These are phyloP conservation scores for Lentinula novae-zelandiae DNA, from an alignment of 1,284 basidiomycete genomes.

Conservation along the genomic window DNA sequence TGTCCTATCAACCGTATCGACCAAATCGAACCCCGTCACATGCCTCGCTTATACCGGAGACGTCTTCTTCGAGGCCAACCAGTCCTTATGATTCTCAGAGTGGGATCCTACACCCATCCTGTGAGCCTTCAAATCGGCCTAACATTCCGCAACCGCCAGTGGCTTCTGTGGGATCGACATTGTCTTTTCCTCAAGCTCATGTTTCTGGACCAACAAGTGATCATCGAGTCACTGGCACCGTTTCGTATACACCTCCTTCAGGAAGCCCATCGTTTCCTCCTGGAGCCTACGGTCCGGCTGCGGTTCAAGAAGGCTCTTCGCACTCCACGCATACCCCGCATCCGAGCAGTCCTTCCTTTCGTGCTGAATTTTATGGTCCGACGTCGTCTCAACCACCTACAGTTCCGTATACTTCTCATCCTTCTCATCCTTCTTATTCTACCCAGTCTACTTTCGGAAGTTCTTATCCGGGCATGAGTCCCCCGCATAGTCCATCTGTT, in stretches of 20 bases:
- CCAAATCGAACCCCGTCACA: not conserved
- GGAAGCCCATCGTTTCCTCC: not conserved
- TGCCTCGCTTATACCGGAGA: not conserved
- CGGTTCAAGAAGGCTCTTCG: not conserved
- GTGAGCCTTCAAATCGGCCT: not conserved
- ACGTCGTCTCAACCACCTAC: constrained; percentile 1
- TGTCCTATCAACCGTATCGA: constrained; percentile 6
- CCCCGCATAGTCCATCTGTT: constrained; percentile 1
- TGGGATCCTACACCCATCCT: not conserved
- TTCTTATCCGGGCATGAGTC: constrained; percentile 4
- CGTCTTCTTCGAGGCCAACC: not conserved
- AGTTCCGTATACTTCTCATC: constrained; percentile 6
- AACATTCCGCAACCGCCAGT: not conserved
- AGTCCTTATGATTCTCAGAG: constrained; percentile 1
- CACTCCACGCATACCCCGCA: not conserved
- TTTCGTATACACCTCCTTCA: not conserved
- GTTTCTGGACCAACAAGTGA: not conserved
- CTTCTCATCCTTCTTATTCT: not conserved
- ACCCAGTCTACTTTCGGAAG: constrained; percentile 3
- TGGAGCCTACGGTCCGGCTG: not conserved
- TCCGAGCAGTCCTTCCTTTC: not conserved
- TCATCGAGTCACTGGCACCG: not conserved
- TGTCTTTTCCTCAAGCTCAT: constrained; percentile 6
- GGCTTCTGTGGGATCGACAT: not conserved
- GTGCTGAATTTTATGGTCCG: constrained; percentile 2